Evolutionary conservation across 2,329 filamentous ascomycete species (phyloP).

Genomic region (Boeremia exigua): DNA sequence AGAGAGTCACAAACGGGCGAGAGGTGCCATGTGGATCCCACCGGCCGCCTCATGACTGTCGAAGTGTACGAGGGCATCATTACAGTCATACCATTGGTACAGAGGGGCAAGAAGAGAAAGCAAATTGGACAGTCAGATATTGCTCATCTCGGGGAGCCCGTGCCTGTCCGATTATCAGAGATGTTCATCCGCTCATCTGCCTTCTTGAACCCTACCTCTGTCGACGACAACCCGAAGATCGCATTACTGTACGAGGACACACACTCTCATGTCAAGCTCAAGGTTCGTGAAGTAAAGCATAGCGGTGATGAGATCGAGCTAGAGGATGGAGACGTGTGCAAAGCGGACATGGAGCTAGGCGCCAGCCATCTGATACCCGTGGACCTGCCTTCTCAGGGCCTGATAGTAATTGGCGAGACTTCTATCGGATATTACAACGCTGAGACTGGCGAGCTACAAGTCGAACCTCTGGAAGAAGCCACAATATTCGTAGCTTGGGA

Average conservation of each 20-base stretch:
- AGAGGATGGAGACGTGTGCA: constrained; percentile 58
- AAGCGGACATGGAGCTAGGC: constrained; percentile 63
- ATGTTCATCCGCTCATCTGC: constrained; percentile 70
- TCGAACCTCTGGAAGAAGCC: constrained; percentile 70
- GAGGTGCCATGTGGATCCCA: constrained; percentile 83
- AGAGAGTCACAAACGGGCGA: constrained; percentile 83
- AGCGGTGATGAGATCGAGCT: constrained; percentile 60
- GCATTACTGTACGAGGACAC: constrained; percentile 71
- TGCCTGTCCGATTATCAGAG: constrained; percentile 68
- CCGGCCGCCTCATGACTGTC: constrained; percentile 69
- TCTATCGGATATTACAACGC: constrained; percentile 86
- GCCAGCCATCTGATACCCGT: constrained; percentile 68
- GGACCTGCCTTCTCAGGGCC: constrained; percentile 60
- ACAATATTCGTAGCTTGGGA: constrained; percentile 94
- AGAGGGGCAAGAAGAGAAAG: constrained; percentile 58
- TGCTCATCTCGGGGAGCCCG: constrained; percentile 66
- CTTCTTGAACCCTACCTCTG: constrained; percentile 64
- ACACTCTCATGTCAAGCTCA: constrained; percentile 60
- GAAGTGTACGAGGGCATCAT: constrained; percentile 73
- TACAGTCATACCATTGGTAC: constrained; percentile 67
- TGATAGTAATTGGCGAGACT: constrained; percentile 63
- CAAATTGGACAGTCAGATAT: constrained; percentile 52
- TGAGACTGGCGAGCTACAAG: constrained; percentile 69
- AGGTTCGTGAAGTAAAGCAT: constrained; percentile 61
- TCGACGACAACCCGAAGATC: constrained; percentile 62